Evolutionary conservation across 1,284 basidiomycete genomes (phyloP), one percentile per base, ranked within the genome.

Genomic region (Microbotryum lychnidis-dioicae): DNA sequence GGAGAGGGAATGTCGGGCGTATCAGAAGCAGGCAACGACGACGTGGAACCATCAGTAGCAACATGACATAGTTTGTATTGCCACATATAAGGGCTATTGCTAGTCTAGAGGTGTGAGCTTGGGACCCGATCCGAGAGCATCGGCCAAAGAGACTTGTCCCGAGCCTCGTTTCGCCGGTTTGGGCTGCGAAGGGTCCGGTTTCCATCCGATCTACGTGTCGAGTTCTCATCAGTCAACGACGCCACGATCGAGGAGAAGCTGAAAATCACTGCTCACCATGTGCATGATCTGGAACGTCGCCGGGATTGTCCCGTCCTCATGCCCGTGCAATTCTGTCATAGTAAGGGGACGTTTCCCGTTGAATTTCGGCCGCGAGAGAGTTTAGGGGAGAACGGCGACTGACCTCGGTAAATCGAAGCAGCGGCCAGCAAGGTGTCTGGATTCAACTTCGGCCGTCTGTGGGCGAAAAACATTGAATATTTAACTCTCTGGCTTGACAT

Each of bases 201-300:
- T 97, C 94, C 96, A 99, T n/a, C 96, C 94, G 75, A 98, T 97
- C 91, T 94, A 68, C 6, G 20, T 4, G 50, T 10, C 3, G 9
- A 5, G 10, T 31, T 4, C 16, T 23, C 23, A 33, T 46, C 48
- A 49, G 48, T 44, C 20, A 45, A 53, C 27, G 14, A 44, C 6
- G 29, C 50, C n/a, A n/a, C 47, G 29, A 46, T 14, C 45, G 57
- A 54, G 51, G 53, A 37, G 29, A 4, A 49, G n/a, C 42, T 54
- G 31, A 8, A 31, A 60, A 56, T 58, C 14, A 21, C 33, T 46
- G 77, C 81, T 68, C 68, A 90, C 92, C 81, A 97, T 85, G 75
- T 89, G 97, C 64, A 98, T 91, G 57, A 97, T 79, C 73, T 94
- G 89, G 77, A 97, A 99, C 5, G 96, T 98, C 16, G 96, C 96